Percentiles rank a stretch among this genome's conserved stretches.
Evolutionary conservation across 192 early-diverging fungal genomes (phyloP).

Genomic region (Lobosporangium transversale): DNA sequence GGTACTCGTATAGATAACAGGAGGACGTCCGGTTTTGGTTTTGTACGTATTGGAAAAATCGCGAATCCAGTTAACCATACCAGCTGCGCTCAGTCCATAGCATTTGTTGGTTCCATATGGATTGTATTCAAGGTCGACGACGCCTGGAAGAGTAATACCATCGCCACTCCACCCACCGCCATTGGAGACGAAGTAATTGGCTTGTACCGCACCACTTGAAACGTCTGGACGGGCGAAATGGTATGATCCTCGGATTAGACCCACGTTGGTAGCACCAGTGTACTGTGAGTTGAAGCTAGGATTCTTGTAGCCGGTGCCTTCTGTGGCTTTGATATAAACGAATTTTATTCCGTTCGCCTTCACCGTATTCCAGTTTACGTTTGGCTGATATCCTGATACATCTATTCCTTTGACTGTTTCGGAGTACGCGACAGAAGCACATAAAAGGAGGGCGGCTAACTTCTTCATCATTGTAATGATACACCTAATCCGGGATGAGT

Average conservation of each 20-base stretch:
- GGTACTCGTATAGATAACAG: conserved; percentile 52
- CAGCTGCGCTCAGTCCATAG: conserved; percentile 28
- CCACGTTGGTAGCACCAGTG: conserved; percentile 16
- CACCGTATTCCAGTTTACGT: conserved; percentile 20
- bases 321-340: conserved; percentile 47
- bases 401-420: conserved; percentile 18
- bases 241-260: conserved; percentile 37
- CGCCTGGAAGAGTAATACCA: conserved; percentile 48
- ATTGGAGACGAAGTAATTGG: conserved; percentile 34
- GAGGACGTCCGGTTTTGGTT: conserved; percentile 22
- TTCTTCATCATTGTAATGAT: conserved; percentile 4
- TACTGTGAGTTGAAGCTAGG: conserved; percentile 18
- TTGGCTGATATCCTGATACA: conserved; percentile 25
- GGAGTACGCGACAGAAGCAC: conserved; percentile 25
- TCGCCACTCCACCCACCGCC: conserved; percentile 50
- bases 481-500: no score
- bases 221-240: conserved; percentile 40
- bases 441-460: conserved; percentile 5
- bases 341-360: conserved; percentile 17
- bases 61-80: conserved; percentile 36
- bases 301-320: conserved; percentile 22
- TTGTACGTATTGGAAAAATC: conserved; percentile 49
- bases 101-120: conserved; percentile 15
- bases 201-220: conserved; percentile 39
- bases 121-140: conserved; percentile 31